phyloP scores from a whole-genome alignment of 495 filamentous ascomycete species.

The Neurospora sp. region DNA sequence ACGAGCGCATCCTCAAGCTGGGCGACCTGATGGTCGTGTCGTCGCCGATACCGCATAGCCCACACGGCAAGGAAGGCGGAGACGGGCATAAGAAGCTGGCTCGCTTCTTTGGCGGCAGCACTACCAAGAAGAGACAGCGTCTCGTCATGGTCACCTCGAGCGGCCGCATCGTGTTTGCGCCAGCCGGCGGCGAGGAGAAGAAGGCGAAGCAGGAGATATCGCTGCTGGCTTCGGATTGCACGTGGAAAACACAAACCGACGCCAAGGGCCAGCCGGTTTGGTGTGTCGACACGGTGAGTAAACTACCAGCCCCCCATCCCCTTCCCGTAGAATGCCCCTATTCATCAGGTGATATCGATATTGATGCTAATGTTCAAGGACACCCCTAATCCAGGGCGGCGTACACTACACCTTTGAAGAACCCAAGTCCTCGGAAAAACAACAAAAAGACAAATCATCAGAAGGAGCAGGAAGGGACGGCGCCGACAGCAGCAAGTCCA shows the following conservation, averaged over 20 bases:
- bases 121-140: constrained; percentile 84
- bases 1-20: constrained; percentile 90
- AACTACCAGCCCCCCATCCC: neutral
- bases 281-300: constrained; percentile 86
- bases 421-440: constrained; percentile 13
- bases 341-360: constrained; percentile 3
- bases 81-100: constrained; percentile 72
- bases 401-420: constrained; percentile 90
- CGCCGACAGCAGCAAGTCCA: constrained; percentile 31
- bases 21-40: constrained; percentile 80
- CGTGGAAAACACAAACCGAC: constrained; percentile 70
- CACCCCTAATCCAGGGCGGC: constrained; percentile 49
- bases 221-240: constrained; percentile 58
- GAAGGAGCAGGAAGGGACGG: neutral
- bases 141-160: constrained; percentile 93
- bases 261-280: constrained; percentile 76
- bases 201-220: constrained; percentile 86
- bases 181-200: constrained; percentile 93
- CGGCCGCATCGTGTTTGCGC: constrained; percentile 78
- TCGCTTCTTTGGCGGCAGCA: constrained; percentile 81
- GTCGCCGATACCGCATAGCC: constrained; percentile 60
- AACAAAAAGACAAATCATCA: neutral
- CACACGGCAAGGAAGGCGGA: constrained; percentile 45
- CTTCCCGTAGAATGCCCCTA: too few species aligned
- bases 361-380: constrained; percentile 2